Percentiles rank a stretch among this genome's conserved stretches.
Evolutionary conservation across 148 eudicot genomes (phyloP).

Genomic region (Beta vulgaris): DNA sequence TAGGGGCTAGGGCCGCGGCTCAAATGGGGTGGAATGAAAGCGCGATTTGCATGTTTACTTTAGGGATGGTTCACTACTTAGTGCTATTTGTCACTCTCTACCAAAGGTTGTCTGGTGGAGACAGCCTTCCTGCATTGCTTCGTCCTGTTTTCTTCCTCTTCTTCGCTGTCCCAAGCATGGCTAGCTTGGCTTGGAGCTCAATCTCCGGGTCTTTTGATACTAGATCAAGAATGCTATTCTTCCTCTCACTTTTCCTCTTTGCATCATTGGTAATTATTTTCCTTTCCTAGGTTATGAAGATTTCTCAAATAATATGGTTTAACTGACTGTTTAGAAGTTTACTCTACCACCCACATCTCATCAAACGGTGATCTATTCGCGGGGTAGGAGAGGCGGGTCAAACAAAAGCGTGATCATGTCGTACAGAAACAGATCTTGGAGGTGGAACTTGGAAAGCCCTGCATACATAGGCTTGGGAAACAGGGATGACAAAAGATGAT

Average conservation of each 20-base stretch:
- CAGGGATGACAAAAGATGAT: not conserved
- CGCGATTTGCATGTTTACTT: constrained; percentile 41
- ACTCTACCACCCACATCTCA: not conserved
- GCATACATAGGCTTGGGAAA: not conserved
- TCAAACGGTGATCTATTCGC: not conserved
- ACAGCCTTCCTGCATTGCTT: constrained; percentile 47
- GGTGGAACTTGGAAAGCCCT: not conserved
- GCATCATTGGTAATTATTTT: constrained; percentile 40
- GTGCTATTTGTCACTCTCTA: constrained; percentile 60
- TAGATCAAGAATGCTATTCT: constrained; percentile 54
- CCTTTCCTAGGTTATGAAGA: not conserved
- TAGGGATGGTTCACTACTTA: constrained; percentile 40
- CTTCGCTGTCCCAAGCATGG: constrained; percentile 58
- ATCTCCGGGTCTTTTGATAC: constrained; percentile 44
- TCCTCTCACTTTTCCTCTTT: constrained; percentile 57
- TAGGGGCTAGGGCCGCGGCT: constrained; percentile 40
- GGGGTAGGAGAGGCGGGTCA: not conserved
- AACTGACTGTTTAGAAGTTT: not conserved
- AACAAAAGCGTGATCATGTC: not conserved
- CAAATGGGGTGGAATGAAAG: constrained; percentile 38
- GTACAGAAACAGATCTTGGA: not conserved
- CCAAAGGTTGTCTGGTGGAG: constrained; percentile 47
- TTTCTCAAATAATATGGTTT: not conserved
- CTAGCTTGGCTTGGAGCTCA: constrained; percentile 55
- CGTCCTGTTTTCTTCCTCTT: constrained; percentile 56